Evolutionary conservation across 2,329 filamentous ascomycete species (phyloP).

Genomic region (Simplicillium aogashimaense): DNA sequence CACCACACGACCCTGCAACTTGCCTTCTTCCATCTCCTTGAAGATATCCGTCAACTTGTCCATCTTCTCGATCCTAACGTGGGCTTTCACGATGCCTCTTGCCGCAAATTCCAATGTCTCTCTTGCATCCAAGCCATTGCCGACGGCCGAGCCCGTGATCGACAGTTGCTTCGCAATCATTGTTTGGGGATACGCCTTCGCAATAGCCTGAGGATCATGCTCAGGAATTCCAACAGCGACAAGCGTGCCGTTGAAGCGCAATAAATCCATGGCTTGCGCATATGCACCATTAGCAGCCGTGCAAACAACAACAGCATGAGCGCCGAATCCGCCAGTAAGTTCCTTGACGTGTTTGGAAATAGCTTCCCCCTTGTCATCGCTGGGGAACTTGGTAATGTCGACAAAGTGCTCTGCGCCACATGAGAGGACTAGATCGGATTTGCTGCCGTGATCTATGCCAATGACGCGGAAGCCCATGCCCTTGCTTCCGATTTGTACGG

Average conservation of each 20-base stretch:
- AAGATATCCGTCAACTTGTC: conserved; percentile 4
- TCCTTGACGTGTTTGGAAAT: conserved; percentile 14
- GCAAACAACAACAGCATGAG: conserved; percentile 13
- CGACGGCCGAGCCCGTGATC: conserved; percentile 40
- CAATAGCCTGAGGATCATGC: conserved; percentile 23
- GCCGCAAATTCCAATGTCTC: conserved; percentile 3
- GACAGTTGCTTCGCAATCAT: conserved; percentile 30
- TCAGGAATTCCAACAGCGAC: conserved; percentile 17
- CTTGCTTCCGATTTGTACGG: conserved; percentile 59
- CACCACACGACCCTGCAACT: conserved; percentile 5
- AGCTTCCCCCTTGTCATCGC: conserved; percentile 12
- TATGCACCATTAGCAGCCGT: conserved; percentile 13
- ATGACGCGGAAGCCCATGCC: conserved; percentile 16
- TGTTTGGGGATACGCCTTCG: conserved; percentile 26
- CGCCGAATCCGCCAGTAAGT: conserved; percentile 10
- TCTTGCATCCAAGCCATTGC: conserved; percentile 36
- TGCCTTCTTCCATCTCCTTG: conserved; percentile 6
- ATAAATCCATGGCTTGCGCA: conserved; percentile 11
- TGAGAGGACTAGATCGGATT: conserved; percentile 12
- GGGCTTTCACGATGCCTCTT: conserved; percentile 4
- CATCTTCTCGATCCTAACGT: conserved; percentile 3
- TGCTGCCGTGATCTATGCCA: conserved; percentile 16
- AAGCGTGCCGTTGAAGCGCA: conserved; percentile 17
- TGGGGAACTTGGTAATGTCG: conserved; percentile 30
- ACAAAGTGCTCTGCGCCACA: conserved; percentile 21